Base-by-base conservation (phyloP, 306 rosid species). In the Quercus glauca region DNA sequence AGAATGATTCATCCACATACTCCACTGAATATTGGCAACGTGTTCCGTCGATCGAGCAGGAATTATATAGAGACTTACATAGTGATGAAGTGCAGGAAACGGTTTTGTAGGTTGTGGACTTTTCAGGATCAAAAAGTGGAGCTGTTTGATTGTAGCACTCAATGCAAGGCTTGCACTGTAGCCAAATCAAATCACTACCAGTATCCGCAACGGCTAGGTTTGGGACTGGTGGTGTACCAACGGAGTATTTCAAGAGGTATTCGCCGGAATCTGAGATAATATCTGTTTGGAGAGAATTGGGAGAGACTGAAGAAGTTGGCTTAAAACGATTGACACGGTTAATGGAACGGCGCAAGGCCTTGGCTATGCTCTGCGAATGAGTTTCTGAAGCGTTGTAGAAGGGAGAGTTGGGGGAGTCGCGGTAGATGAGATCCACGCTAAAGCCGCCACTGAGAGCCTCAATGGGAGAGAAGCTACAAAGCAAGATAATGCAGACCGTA, bases 121-220 rank as follows among this genome's bases (percentile, higher is more conserved):
- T 75, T 0, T 65, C 13, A 4, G 88, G 90, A 6, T 86, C 35
- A 28, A 92, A 92, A 4, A 81, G 10, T 1, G 91, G 91, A 4
- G 52, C 55, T 0, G 25, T 35, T 70, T 92, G 92, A 8, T 26
- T 19, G 86, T 70, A 88, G 55, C 97, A 92, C 0, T 1, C 0
- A 0, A 7, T 0, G 75, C 97, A 92, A 5, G 92, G 97, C 9
- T 51, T 0, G 78, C 97, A 92, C 12, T 90, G 94, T 0, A 79
- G 51, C 97, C 97, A 92, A 6, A 80, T 59, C 5, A 92, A 69
- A 58, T 79, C 86, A 52, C 97, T 92, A 2, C 92, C 91, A 0
- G 94, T 92, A 33, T 92, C 97, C 1, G 69, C 84, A 15, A 85
- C 13, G 33, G 85, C 97, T 0, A 73, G 21, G 31, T 82, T 9